phyloP scores from a whole-genome alignment of 257 asterid species.

The Nicotiana tabacum region DNA sequence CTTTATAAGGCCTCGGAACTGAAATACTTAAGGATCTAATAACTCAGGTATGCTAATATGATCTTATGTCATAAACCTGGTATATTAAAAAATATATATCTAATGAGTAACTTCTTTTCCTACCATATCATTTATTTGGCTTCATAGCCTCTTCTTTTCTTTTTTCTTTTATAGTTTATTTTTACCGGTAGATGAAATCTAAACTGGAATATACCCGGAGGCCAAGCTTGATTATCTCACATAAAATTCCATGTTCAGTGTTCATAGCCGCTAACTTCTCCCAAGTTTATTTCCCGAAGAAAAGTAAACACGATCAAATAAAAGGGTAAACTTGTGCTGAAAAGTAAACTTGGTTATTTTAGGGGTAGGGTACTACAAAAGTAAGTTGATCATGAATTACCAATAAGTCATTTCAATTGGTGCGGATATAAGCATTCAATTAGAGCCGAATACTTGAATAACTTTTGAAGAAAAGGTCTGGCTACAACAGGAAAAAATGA shows the following conservation, averaged over 20 bases:
- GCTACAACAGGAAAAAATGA: background rate
- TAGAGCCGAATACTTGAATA: background rate
- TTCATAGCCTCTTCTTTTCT: background rate
- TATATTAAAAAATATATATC: no score
- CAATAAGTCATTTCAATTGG: background rate
- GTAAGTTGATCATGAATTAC: no score
- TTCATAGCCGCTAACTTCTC: background rate
- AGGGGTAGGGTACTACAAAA: no score
- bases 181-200: background rate
- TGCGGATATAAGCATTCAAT: background rate
- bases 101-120: no score
- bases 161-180: background rate
- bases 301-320: no score
- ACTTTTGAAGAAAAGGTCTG: background rate
- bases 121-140: background rate
- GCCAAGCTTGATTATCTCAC: background rate
- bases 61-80: no score
- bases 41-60: no score
- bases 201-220: background rate
- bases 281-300: background rate
- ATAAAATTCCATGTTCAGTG: background rate
- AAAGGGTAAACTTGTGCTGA: background rate
- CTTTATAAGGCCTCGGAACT: background rate
- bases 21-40: no score
- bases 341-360: no score